phyloP scores from a whole-genome alignment of 257 asterid species.

The Rubia yunnanensis region DNA sequence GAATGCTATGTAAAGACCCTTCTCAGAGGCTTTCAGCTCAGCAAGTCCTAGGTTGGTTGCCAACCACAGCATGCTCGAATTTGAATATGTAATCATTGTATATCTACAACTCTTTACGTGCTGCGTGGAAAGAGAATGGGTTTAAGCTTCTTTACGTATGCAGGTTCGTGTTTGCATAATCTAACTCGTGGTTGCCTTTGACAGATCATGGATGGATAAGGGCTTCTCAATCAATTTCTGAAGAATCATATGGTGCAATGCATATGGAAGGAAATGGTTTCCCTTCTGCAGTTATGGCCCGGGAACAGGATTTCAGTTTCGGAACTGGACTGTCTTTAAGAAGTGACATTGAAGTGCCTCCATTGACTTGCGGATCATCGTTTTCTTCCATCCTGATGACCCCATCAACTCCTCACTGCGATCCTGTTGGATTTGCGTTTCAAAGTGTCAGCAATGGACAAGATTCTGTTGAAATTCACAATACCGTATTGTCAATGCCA shows the following conservation, averaged over 20 bases:
- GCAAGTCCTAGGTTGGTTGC: constrained; percentile 56
- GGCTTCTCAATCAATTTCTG: constrained; percentile 14
- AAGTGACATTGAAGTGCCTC: constrained; percentile 27
- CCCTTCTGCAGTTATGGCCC: constrained; percentile 24
- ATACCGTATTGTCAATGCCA: constrained; percentile 39
- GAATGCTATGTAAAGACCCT: constrained; percentile 62
- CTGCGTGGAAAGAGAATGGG: neutral
- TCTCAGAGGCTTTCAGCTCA: constrained; percentile 57
- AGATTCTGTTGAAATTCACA: constrained; percentile 28
- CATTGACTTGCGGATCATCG: constrained; percentile 38
- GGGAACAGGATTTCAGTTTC: constrained; percentile 60
- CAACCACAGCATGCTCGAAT: neutral
- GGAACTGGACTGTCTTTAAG: constrained; percentile 31
- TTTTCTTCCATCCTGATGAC: constrained; percentile 41
- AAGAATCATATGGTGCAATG: constrained; percentile 16
- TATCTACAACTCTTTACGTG: neutral
- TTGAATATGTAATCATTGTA: neutral
- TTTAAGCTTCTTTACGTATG: neutral
- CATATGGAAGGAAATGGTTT: constrained; percentile 18
- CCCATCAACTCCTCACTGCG: constrained; percentile 22
- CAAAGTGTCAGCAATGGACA: constrained; percentile 30
- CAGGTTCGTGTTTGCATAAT: neutral
- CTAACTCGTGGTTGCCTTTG: neutral
- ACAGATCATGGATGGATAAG: constrained; percentile 57
- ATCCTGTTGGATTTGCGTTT: constrained; percentile 49